These are phyloP conservation scores for Syzygium syzygioides DNA, from an alignment of 441 rosid species.

Conservation along the genomic window DNA sequence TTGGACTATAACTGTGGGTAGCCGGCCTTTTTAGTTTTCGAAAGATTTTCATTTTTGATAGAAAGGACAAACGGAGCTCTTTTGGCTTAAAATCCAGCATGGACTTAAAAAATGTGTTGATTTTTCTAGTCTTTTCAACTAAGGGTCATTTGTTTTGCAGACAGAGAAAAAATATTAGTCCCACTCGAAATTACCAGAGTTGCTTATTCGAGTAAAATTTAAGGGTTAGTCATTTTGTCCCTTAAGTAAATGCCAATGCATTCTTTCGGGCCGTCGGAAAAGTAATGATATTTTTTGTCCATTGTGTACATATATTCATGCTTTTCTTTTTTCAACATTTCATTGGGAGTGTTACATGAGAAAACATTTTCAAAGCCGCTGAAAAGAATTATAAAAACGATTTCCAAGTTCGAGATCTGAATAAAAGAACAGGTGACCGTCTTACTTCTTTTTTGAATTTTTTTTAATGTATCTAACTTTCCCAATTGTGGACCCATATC, in stretches of 20 bases:
- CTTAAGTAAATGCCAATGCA: neutral
- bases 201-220: neutral
- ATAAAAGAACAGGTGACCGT: too few species aligned
- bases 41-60: too few species aligned
- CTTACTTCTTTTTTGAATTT: neutral
- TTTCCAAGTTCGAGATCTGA: neutral
- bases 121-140: neutral
- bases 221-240: rapidly evolving
- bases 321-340: neutral
- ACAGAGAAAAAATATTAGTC: neutral
- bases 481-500: neutral
- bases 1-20: too few species aligned
- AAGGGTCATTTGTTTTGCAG: neutral
- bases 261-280: neutral
- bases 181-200: neutral
- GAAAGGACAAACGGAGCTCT: too few species aligned
- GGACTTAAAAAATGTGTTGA: neutral
- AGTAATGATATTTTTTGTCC: neutral
- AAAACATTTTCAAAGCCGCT: rapidly evolving
- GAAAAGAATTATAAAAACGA: neutral
- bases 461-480: neutral
- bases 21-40: too few species aligned
- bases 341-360: rapidly evolving
- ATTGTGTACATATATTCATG: neutral
- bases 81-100: too few species aligned